These are phyloP conservation scores for Salvia splendens DNA, from an alignment of 257 asterid species.

Conservation along the genomic window DNA sequence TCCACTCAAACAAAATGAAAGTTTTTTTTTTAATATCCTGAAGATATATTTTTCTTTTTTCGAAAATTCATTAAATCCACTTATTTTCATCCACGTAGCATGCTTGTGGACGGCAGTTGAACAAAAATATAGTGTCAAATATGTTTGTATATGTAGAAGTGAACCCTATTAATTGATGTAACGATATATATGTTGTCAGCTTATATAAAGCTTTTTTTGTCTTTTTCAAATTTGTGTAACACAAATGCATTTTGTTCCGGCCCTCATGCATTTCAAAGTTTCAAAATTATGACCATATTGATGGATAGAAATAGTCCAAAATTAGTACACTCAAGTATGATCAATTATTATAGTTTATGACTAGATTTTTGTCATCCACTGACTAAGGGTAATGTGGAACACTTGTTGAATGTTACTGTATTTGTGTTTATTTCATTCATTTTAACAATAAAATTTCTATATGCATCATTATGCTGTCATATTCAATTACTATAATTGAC, in stretches of 20 bases:
- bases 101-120: not conserved
- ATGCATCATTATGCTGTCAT: not conserved
- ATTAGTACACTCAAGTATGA: not conserved
- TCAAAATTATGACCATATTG: not conserved
- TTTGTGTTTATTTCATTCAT: not conserved
- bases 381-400: not conserved
- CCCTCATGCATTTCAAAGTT: not conserved
- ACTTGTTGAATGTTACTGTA: not conserved
- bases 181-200: not conserved
- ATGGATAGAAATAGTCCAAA: not conserved
- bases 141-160: conserved; percentile 22
- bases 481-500: not conserved
- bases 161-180: conserved; percentile 19
- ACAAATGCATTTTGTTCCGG: not conserved
- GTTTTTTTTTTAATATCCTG: too few relatives aligned
- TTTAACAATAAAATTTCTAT: not conserved
- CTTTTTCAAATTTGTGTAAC: too few relatives aligned
- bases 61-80: conserved; percentile 16
- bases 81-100: not conserved
- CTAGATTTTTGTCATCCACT: not conserved
- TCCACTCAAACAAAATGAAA: too few relatives aligned
- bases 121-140: conserved; percentile 22
- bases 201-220: not conserved
- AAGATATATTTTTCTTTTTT: not conserved
- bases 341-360: not conserved